Percentiles rank a stretch among this genome's conserved stretches.
These are phyloP conservation scores for Limonium bicolor DNA, from an alignment of 148 eudicot genomes.

Conservation along the genomic window DNA sequence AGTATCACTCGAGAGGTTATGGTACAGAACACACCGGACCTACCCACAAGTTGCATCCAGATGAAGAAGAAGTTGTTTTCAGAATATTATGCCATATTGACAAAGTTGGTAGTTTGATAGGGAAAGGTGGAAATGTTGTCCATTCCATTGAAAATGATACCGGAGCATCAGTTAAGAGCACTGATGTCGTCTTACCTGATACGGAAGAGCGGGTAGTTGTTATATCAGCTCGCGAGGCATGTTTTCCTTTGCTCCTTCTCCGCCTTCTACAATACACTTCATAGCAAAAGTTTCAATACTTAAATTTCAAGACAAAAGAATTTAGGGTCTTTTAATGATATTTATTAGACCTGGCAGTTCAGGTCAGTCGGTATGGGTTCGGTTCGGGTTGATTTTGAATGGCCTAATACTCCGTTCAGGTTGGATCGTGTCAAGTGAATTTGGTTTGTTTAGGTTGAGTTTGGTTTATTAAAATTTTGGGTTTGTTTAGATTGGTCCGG, in stretches of 20 bases:
- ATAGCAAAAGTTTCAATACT: too few relatives aligned
- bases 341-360: too few relatives aligned
- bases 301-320: too few relatives aligned
- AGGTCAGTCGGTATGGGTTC: too few relatives aligned
- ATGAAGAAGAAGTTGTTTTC: constrained; percentile 46
- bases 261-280: too few relatives aligned
- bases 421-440: too few relatives aligned
- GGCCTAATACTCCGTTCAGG: too few relatives aligned
- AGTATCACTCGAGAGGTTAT: constrained; percentile 20
- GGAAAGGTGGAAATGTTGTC: constrained; percentile 40
- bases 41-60: constrained; percentile 26
- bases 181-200: constrained; percentile 26
- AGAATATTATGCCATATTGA: constrained; percentile 32
- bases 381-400: too few relatives aligned
- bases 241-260: constrained; percentile 8
- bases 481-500: too few relatives aligned
- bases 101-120: constrained; percentile 43
- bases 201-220: constrained; percentile 38
- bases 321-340: too few relatives aligned
- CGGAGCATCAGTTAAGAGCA: constrained; percentile 47
- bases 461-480: too few relatives aligned
- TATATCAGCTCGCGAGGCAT: constrained; percentile 50
- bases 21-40: constrained; percentile 16
- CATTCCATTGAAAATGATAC: constrained; percentile 34
- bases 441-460: too few relatives aligned